Conservation (phyloP, 305 asterid genomes). For the Solanum hybrid region DNA sequence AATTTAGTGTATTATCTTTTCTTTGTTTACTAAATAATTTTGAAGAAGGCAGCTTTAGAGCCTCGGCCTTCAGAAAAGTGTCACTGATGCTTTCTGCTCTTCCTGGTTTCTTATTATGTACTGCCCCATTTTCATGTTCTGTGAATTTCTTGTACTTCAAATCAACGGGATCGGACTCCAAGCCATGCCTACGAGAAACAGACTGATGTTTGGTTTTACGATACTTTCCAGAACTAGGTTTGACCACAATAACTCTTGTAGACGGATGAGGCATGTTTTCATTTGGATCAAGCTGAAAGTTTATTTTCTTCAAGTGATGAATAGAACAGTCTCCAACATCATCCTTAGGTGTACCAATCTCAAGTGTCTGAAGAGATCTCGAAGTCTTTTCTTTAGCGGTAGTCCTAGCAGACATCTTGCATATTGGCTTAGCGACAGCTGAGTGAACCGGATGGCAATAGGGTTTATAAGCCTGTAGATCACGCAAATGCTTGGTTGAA, state of each 20-base stretch:
- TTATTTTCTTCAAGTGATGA: constrained; percentile 10
- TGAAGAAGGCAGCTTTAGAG: background rate
- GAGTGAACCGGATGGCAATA: background rate
- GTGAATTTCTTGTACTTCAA: constrained; percentile 3
- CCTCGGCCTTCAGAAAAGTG: background rate
- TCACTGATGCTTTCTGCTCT: background rate
- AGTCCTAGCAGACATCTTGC: constrained; percentile 8
- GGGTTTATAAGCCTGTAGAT: background rate
- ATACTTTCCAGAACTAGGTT: constrained; percentile 16
- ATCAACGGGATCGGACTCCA: constrained; percentile 1
- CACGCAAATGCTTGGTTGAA: background rate
- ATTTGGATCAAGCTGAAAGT: constrained; percentile 7
- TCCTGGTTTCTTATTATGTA: background rate
- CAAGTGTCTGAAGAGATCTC: constrained; percentile 25
- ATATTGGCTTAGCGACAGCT: background rate
- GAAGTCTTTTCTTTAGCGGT: background rate
- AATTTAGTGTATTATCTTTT: background rate
- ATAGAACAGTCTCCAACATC: constrained; percentile 6
- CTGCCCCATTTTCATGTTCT: constrained; percentile 14
- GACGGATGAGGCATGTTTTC: constrained; percentile 10
- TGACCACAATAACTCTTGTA: constrained; percentile 8
- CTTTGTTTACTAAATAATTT: background rate
- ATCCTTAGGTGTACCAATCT: constrained; percentile 7
- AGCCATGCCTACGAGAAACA: constrained; percentile 3
- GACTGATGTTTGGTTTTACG: background rate